These are phyloP conservation scores for Neostapfia colusana DNA, from an alignment of 176 grass and related monocot species.

Conservation along the genomic window DNA sequence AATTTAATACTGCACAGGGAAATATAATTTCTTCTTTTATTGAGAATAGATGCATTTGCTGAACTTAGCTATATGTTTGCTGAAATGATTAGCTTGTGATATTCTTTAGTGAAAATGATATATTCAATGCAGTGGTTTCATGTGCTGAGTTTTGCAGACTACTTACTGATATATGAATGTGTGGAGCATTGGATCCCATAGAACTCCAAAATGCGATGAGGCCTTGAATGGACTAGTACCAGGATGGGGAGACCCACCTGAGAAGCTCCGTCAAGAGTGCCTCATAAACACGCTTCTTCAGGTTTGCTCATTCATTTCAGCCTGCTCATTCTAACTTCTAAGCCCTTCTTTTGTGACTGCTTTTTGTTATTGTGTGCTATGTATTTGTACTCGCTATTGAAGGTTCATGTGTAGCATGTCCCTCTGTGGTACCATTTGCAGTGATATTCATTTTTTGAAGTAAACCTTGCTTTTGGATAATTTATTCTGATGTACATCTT, in stretches of 20 bases:
- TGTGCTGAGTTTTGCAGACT: slow-evolving; percentile 40
- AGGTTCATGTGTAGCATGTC: not conserved
- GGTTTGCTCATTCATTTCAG: slow-evolving; percentile 41
- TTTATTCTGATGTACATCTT: slow-evolving; percentile 30
- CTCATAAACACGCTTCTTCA: slow-evolving; percentile 45
- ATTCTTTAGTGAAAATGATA: not conserved
- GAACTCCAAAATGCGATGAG: slow-evolving; percentile 87
- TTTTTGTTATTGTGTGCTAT: slow-evolving; percentile 8
- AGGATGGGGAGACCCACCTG: slow-evolving; percentile 80
- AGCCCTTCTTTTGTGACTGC: not conserved
- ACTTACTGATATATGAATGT: slow-evolving; percentile 20
- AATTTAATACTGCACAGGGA: not conserved
- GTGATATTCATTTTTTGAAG: slow-evolving; percentile 14
- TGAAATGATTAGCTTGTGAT: not conserved
- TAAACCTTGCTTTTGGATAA: slow-evolving; percentile 9
- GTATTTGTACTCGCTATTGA: not conserved
- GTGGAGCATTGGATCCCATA: slow-evolving; percentile 91
- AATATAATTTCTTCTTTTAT: not conserved
- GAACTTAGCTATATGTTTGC: not conserved
- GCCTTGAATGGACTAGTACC: slow-evolving; percentile 82
- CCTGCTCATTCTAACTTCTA: not conserved
- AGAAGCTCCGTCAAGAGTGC: slow-evolving; percentile 78
- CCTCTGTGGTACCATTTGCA: not conserved
- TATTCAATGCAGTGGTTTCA: not conserved
- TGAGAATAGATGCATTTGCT: not conserved